These are phyloP conservation scores for Solanum verrucosum DNA, from an alignment of 257 asterid species.

Conservation along the genomic window DNA sequence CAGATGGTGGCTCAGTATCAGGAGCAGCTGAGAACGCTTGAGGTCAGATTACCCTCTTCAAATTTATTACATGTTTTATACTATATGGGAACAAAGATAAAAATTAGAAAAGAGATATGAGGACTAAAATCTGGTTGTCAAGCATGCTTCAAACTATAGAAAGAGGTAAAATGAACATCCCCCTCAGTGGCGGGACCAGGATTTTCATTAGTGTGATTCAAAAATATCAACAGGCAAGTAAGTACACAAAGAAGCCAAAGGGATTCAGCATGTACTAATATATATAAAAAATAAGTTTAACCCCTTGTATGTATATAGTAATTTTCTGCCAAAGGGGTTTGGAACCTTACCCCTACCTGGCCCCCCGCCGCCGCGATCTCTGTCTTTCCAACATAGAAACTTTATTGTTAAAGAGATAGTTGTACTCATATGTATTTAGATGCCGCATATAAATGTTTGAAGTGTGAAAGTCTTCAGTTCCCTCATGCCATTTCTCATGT, in stretches of 20 bases:
- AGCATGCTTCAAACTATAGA: not conserved
- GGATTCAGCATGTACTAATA: not conserved
- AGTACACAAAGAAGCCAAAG: not conserved
- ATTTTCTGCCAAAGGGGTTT: not conserved
- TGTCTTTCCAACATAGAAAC: not conserved
- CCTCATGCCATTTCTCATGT: not conserved
- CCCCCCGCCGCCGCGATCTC: not conserved
- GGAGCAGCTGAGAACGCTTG: conserved; percentile 89
- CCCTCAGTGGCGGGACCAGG: not conserved
- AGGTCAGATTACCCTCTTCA: conserved; percentile 40
- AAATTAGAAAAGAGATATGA: not conserved
- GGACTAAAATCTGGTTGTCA: not conserved
- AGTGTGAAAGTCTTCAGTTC: not conserved
- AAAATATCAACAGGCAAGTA: not conserved
- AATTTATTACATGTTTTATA: not conserved
- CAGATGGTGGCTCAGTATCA: conserved; percentile 76
- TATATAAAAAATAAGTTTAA: not conserved
- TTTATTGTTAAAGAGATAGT: not conserved
- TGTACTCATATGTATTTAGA: not conserved
- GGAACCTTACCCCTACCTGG: not conserved
- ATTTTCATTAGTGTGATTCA: not conserved
- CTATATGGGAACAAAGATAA: not conserved
- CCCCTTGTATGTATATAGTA: not conserved
- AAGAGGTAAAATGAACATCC: not conserved
- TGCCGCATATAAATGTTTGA: not conserved